These are phyloP conservation scores for Rhodocollybia butyracea DNA, from an alignment of 768 basidiomycete genomes.

Conservation along the genomic window DNA sequence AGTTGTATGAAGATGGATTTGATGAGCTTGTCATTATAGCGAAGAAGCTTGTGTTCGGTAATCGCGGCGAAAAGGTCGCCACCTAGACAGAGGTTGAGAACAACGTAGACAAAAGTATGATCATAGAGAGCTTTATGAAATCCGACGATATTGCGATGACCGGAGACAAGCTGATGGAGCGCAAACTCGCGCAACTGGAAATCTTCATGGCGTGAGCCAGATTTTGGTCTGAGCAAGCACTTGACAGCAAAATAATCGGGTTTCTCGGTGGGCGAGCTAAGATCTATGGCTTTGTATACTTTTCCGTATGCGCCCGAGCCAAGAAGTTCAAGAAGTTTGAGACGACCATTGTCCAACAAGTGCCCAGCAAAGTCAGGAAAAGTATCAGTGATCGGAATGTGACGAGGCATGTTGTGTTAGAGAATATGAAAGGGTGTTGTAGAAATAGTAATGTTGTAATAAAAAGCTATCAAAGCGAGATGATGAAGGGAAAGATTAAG, in stretches of 20 bases:
- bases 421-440: neutral
- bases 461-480: conserved; percentile 13
- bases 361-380: conserved; percentile 51
- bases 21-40: conserved; percentile 60
- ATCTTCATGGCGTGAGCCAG: conserved; percentile 50
- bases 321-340: conserved; percentile 58
- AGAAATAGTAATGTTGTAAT: conserved; percentile 1
- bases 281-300: conserved; percentile 71
- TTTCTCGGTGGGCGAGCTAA: conserved; percentile 30
- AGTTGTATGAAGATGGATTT: conserved; percentile 73
- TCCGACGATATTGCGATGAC: conserved; percentile 64
- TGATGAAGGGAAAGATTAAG: conserved; percentile 13
- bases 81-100: conserved; percentile 52
- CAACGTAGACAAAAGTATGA: conserved; percentile 60
- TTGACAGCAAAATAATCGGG: conserved; percentile 67
- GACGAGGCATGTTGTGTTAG: conserved; percentile 30
- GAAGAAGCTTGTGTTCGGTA: conserved; percentile 44
- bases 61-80: conserved; percentile 77
- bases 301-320: conserved; percentile 77
- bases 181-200: conserved; percentile 69
- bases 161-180: conserved; percentile 49
- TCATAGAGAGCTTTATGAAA: conserved; percentile 64
- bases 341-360: conserved; percentile 54
- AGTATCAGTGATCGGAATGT: conserved; percentile 34
- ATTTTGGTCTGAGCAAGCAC: conserved; percentile 59